These are phyloP conservation scores for Naganishia albida DNA, from an alignment of 1,284 basidiomycete genomes.

Conservation along the genomic window DNA sequence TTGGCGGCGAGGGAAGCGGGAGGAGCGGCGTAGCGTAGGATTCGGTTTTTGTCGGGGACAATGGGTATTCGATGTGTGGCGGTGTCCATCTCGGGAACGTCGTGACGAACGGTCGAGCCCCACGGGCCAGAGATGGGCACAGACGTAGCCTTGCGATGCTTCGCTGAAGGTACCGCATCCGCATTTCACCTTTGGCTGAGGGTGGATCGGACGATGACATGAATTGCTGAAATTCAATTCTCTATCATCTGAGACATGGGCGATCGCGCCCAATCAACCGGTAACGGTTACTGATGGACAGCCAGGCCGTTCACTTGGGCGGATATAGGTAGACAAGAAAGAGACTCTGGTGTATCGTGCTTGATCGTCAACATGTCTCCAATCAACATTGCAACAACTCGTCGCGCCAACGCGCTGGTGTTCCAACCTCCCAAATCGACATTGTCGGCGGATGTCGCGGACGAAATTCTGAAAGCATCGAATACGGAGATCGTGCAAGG, in stretches of 20 bases:
- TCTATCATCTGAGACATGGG: constrained; percentile 11
- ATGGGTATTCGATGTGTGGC: constrained; percentile 9
- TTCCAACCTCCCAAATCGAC: neutral
- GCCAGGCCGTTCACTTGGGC: neutral
- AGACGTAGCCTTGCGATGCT: no score
- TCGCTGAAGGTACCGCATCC: no score
- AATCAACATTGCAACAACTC: neutral
- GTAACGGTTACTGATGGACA: neutral
- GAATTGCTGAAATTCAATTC: neutral
- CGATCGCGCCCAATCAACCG: constrained; percentile 10
- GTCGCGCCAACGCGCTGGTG: constrained; percentile 6
- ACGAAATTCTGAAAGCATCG: constrained; percentile 4
- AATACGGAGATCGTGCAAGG: constrained; percentile 26
- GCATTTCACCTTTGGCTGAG: no score
- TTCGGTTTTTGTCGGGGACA: constrained; percentile 12
- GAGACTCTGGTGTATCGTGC: neutral
- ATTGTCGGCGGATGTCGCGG: neutral
- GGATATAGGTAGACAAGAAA: neutral
- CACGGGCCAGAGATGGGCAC: no score
- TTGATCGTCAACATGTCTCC: neutral
- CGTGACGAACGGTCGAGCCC: neutral
- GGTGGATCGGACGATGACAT: no score
- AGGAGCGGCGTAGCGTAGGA: constrained; percentile 20
- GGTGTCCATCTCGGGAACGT: neutral
- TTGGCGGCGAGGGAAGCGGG: constrained; percentile 33